Conservation (phyloP, 441 rosid species). For the Adansonia gregorii region DNA sequence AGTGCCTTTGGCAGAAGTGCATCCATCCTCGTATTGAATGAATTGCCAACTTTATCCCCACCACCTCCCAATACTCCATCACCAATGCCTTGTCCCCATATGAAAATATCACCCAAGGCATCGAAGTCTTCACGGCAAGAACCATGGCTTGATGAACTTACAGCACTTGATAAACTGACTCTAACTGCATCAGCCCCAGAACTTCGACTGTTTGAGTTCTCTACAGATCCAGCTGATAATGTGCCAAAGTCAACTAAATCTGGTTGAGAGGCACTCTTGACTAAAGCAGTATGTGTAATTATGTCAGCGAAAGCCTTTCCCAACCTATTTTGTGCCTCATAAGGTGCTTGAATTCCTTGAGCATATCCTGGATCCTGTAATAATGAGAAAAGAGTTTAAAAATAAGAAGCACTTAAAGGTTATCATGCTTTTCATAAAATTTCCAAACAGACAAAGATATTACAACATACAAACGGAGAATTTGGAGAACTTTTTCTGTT, state of each 20-base stretch:
- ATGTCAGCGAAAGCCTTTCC: conserved; percentile 68
- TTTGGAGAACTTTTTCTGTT: conserved; percentile 48
- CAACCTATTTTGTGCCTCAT: conserved; percentile 51
- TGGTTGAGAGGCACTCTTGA: conserved; percentile 44
- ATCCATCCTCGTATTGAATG: conserved; percentile 46
- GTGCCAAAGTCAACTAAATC: conserved; percentile 44
- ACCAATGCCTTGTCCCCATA: conserved; percentile 78
- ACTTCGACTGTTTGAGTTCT: conserved; percentile 46
- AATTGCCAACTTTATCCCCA: conserved; percentile 35
- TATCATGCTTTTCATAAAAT: conserved; percentile 4
- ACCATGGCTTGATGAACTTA: conserved; percentile 77
- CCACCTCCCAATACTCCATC: conserved; percentile 60
- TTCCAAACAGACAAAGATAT: conserved; percentile 28
- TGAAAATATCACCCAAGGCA: conserved; percentile 75
- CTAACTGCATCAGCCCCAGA: conserved; percentile 55
- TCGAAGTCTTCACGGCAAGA: conserved; percentile 67
- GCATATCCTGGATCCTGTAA: conserved; percentile 51
- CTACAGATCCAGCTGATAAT: conserved; percentile 38
- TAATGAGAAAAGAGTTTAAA: conserved; percentile 19
- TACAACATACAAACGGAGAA: conserved; percentile 52
- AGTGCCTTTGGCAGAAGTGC: conserved; percentile 67
- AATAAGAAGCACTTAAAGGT: conserved; percentile 18
- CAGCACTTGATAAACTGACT: conserved; percentile 71
- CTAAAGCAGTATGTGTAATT: conserved; percentile 52
- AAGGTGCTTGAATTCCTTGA: conserved; percentile 46